Percentiles rank a stretch among this genome's conserved stretches.
Evolutionary conservation across 306 rosid genomes (phyloP).

Genomic region (Prunus fruticosa): DNA sequence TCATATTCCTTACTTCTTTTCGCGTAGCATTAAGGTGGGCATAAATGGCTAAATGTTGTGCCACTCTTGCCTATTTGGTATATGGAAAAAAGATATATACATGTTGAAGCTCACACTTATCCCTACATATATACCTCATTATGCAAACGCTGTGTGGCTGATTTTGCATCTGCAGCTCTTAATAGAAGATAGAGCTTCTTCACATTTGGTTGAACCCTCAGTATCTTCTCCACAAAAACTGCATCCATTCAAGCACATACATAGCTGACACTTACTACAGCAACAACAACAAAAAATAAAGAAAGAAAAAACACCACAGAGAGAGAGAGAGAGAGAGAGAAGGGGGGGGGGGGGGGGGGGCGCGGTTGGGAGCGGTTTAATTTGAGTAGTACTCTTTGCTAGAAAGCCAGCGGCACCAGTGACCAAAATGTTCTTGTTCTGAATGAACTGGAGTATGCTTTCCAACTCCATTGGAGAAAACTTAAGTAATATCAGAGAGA

Average conservation of each 20-base stretch:
- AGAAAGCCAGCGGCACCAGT: conserved; percentile 73
- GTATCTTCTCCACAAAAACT: conserved; percentile 80
- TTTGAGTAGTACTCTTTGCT: conserved; percentile 50
- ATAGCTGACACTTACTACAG: neutral
- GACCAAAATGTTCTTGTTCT: conserved; percentile 56
- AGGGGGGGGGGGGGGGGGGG: no score
- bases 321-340: neutral
- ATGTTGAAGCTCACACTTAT: neutral
- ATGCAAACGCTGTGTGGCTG: conserved; percentile 53
- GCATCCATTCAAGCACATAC: conserved; percentile 1
- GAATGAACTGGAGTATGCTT: conserved; percentile 49
- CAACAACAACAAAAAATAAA: neutral
- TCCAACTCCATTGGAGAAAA: conserved; percentile 55
- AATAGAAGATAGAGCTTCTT: conserved; percentile 74
- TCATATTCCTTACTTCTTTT: neutral
- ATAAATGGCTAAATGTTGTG: neutral
- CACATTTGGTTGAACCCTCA: conserved; percentile 77
- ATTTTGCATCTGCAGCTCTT: conserved; percentile 49
- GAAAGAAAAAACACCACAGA: neutral
- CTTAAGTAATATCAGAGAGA: neutral
- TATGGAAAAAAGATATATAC: neutral
- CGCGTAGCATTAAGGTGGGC: neutral
- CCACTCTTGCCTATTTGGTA: neutral
- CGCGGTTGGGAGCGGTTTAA: no score
- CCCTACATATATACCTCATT: conserved; percentile 42